A percentile compares a stretch with the other conserved stretches of the same genome.
phyloP scores from a whole-genome alignment of 2,329 filamentous ascomycete species.

The Penicillium sp. region DNA sequence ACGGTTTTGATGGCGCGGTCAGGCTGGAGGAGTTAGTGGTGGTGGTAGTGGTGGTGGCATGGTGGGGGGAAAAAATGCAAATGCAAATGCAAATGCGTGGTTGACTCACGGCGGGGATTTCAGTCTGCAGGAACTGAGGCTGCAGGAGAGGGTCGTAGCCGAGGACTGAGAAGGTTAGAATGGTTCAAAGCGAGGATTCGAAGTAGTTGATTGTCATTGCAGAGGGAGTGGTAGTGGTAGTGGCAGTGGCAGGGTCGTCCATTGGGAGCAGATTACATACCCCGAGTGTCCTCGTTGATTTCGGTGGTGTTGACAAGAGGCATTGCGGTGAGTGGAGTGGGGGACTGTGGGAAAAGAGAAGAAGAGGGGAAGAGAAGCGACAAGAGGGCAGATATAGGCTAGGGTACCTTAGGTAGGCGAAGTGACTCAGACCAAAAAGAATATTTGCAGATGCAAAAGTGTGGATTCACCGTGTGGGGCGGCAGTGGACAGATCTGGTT shows the following conservation, averaged over 20 bases:
- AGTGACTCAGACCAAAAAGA: background rate
- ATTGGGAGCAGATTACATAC: too few species aligned
- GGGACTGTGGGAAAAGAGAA: background rate
- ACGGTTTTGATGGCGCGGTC: conserved; percentile 46
- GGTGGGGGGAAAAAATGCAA: conserved; percentile 63
- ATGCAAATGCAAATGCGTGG: conserved; percentile 59
- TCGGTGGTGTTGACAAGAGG: conserved; percentile 47
- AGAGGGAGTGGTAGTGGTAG: background rate
- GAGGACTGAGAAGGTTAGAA: conserved; percentile 65
- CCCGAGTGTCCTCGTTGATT: conserved; percentile 51
- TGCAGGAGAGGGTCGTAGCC: conserved; percentile 93
- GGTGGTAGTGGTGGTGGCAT: conserved; percentile 67
- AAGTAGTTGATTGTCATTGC: too few species aligned
- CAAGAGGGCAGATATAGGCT: background rate
- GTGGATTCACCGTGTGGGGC: too few species aligned
- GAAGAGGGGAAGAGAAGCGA: background rate
- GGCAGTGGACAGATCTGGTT: too few species aligned
- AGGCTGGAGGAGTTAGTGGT: conserved; percentile 35
- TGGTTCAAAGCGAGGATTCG: background rate
- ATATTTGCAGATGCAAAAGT: background rate
- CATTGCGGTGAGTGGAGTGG: conserved; percentile 36
- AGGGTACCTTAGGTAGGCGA: too few species aligned
- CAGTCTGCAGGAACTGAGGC: conserved; percentile 81
- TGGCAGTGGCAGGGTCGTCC: background rate
- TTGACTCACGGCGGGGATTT: conserved; percentile 71